Conservation (phyloP, 2,329 filamentous ascomycete species). For the Diaporthe citriasiana region DNA sequence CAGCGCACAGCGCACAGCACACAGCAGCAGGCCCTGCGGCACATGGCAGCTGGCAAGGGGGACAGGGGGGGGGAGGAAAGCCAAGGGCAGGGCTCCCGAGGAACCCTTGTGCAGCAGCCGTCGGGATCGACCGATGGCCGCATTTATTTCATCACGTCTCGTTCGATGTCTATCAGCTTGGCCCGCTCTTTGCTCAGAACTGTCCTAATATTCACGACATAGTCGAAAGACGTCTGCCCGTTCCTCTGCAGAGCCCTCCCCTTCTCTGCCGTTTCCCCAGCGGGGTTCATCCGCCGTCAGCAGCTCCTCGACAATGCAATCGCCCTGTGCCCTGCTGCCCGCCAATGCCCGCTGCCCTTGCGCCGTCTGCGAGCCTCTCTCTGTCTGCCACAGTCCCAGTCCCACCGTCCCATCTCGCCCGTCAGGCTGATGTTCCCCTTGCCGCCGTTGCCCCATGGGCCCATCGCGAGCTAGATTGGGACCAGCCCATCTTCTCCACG, state of each 20-base stretch:
- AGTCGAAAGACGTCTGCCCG: slow-evolving; percentile 39
- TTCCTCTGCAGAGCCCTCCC: slow-evolving; percentile 25
- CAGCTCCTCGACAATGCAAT: slow-evolving; percentile 15
- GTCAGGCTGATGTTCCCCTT: slow-evolving; percentile 21
- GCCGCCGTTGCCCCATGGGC: slow-evolving; percentile 27
- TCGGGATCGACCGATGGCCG: slow-evolving; percentile 44
- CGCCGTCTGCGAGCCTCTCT: not conserved
- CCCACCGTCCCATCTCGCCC: slow-evolving; percentile 11
- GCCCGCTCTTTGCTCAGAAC: slow-evolving; percentile 37
- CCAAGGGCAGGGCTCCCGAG: not conserved
- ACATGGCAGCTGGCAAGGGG: slow-evolving; percentile 25
- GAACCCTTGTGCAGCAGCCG: slow-evolving; percentile 25
- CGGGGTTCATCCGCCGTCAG: slow-evolving; percentile 35
- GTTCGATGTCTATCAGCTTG: slow-evolving; percentile 40
- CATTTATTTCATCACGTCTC: slow-evolving; percentile 38
- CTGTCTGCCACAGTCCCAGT: not conserved
- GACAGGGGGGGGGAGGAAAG: not conserved
- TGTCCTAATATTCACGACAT: slow-evolving; percentile 39
- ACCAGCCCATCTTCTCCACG: slow-evolving; percentile 33
- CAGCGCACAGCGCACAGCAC: not conserved
- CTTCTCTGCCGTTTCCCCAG: slow-evolving; percentile 40
- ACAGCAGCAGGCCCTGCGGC: slow-evolving; percentile 15
- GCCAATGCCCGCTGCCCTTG: not conserved
- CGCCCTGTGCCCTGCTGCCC: not conserved
- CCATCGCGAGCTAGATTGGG: slow-evolving; percentile 10